Evolutionary conservation across 2,329 filamentous ascomycete species (phyloP).

Genomic region (Pseudonectria foliicola): DNA sequence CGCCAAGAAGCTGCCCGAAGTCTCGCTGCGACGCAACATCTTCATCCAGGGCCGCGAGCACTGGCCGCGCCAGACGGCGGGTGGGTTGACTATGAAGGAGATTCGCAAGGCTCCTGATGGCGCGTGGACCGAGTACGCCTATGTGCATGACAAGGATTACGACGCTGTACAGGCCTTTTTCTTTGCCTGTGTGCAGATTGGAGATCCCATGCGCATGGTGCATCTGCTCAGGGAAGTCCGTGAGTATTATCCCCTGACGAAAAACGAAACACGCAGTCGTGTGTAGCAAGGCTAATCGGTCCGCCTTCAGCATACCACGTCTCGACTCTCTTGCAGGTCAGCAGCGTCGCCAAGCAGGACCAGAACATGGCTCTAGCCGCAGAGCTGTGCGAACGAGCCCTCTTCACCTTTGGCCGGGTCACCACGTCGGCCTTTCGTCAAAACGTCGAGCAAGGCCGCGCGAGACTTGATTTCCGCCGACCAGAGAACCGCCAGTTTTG

Average conservation of each 20-base stretch:
- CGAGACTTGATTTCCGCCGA: conserved; percentile 70
- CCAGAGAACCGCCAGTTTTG: conserved; percentile 90
- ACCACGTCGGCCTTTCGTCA: conserved; percentile 75
- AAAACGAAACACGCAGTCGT: no score
- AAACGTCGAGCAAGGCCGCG: conserved; percentile 69
- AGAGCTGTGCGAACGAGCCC: conserved; percentile 80
- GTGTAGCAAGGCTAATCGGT: no score
- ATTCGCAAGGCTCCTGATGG: conserved; percentile 39
- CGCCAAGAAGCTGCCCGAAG: conserved; percentile 56
- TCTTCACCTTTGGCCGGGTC: conserved; percentile 90
- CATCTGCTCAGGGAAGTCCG: conserved; percentile 49
- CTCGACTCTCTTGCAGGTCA: conserved; percentile 87
- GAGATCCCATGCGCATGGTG: conserved; percentile 76
- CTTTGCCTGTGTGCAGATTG: conserved; percentile 71
- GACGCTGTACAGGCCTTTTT: conserved; percentile 70
- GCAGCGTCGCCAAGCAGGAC: conserved; percentile 85
- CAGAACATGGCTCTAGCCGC: conserved; percentile 79
- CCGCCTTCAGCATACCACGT: conserved; percentile 88
- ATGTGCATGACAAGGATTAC: conserved; percentile 68
- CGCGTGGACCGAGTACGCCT: conserved; percentile 62
- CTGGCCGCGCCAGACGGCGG: conserved; percentile 74
- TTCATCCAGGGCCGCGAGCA: conserved; percentile 83
- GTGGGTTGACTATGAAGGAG: conserved; percentile 75
- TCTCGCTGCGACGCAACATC: conserved; percentile 68
- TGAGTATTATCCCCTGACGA: conserved; percentile 18